Base-by-base conservation (phyloP, 1,284 basidiomycete species). In the Paramarasmius palmivorus region DNA sequence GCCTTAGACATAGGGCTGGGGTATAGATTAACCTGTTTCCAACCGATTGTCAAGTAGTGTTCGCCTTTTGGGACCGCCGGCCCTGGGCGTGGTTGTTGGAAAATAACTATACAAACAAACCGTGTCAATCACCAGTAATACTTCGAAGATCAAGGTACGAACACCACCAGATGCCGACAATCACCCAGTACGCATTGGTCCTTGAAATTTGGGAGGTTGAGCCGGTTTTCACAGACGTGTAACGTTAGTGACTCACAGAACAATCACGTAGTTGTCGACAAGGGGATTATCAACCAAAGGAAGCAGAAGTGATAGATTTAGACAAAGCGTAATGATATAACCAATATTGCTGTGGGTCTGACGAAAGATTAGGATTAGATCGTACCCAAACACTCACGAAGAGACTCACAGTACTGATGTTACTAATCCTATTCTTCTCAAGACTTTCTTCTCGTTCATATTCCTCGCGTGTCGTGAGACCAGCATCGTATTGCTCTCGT, bases 341-440 rank as follows among this genome's bases (percentile, higher is more conserved):
- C 86, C 92, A 46, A 86, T 79, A 63, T 90, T 92, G 65, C 83
- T 90, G 63, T 92, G 87, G 49, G 77, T 82, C 88, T 90, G 56
- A 10, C 45, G 35, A 40, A 37, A 32, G 10, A 7, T 42, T 3
- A 19, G 4, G 10, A 46, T 52, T 19, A n/a, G n/a, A 59, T 25
- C 54, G 25, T 39, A 45, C 61, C 60, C 57, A 65, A 15, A 25
- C 1, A 26, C 8, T 15, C 12, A n/a, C 2, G 49, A 29, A 17
- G 38, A 2, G 6, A 63, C 81, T 58, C 52, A 93, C 88, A 12
- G 90, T 92, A 60, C 86, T 87, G 59, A 92, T 90, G 62, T 95
- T 95, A 63, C 88, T 88, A 56, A 95, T 89, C 51, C 88, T 74
- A 63, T 92, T 94, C 74, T 92, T 90, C 71, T 92, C 86, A 48